Evolutionary conservation across 2,329 filamentous ascomycete genomes (phyloP).

Genomic region (Blastomyces silverae): DNA sequence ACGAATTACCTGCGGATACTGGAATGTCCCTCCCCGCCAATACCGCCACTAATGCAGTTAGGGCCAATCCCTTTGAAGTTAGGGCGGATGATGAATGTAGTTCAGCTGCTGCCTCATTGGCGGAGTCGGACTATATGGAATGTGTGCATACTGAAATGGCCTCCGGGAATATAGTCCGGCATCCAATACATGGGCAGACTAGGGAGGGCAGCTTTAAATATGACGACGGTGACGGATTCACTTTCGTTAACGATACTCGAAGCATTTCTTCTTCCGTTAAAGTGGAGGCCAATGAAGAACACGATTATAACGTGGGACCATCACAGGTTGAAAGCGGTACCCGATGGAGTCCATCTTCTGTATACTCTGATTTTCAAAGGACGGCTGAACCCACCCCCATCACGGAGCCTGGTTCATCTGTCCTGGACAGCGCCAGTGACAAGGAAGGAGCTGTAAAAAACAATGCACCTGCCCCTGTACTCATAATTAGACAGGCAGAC

Average conservation of each 20-base stretch:
- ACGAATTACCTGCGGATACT: neutral
- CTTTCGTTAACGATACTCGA: slow-evolving; percentile 23
- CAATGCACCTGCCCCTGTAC: neutral
- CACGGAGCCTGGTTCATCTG: neutral
- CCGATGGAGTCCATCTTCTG: neutral
- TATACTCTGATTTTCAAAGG: neutral
- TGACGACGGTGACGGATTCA: neutral
- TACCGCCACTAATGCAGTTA: neutral
- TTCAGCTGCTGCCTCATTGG: slow-evolving; percentile 51
- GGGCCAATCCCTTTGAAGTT: neutral
- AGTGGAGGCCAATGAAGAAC: slow-evolving; percentile 27
- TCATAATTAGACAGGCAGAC: neutral
- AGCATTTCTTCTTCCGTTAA: slow-evolving; percentile 27
- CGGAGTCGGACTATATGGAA: slow-evolving; percentile 33
- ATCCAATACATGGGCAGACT: neutral
- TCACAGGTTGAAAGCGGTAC: neutral
- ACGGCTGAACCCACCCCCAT: neutral
- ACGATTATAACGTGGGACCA: slow-evolving; percentile 22
- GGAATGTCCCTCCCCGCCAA: neutral
- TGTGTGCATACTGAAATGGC: neutral
- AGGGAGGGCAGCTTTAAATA: neutral
- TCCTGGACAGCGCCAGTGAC: neutral
- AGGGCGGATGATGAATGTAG: slow-evolving; percentile 4
- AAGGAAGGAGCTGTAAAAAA: neutral
- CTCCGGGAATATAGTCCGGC: neutral